These are phyloP conservation scores for Kalmanozyma brasiliensis DNA, from an alignment of 1,284 basidiomycete species.

Conservation along the genomic window DNA sequence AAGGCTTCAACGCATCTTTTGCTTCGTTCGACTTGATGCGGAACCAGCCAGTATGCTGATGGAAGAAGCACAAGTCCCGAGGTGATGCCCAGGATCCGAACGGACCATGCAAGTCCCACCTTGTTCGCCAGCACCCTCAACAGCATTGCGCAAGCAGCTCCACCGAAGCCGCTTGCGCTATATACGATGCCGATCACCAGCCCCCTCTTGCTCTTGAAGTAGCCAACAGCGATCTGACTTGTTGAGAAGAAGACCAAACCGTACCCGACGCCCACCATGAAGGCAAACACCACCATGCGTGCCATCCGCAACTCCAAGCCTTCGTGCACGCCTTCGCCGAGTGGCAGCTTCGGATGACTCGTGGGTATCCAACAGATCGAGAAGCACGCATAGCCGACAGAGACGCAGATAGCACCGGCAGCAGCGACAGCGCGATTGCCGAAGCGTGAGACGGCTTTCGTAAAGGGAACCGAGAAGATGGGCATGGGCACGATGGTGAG, in stretches of 20 bases:
- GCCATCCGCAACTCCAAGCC: slow-evolving; percentile 17
- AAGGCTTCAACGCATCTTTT: slow-evolving; percentile 27
- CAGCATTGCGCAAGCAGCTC: slow-evolving; percentile 61
- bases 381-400: slow-evolving; percentile 56
- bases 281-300: slow-evolving; percentile 27
- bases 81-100: slow-evolving; percentile 48
- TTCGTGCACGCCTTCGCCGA: slow-evolving; percentile 16
- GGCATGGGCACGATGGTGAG: slow-evolving; percentile 58
- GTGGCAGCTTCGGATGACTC: slow-evolving; percentile 7
- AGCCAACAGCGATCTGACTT: slow-evolving; percentile 51
- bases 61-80: slow-evolving; percentile 24
- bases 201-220: slow-evolving; percentile 63
- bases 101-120: slow-evolving; percentile 57
- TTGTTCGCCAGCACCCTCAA: slow-evolving; percentile 49
- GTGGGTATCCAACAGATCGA: slow-evolving; percentile 50
- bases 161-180: slow-evolving; percentile 65
- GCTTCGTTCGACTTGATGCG: slow-evolving; percentile 22
- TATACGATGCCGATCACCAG: slow-evolving; percentile 67
- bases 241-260: slow-evolving; percentile 46
- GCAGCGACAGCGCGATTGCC: slow-evolving; percentile 57
- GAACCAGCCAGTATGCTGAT: slow-evolving; percentile 36
- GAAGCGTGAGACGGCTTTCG: slow-evolving; percentile 55
- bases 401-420: slow-evolving; percentile 52
- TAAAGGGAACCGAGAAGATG: slow-evolving; percentile 62
- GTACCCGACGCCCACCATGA: slow-evolving; percentile 42